These are phyloP conservation scores for Zymoseptoria pseudotritici DNA, from an alignment of 2,329 filamentous ascomycete species.

Conservation along the genomic window DNA sequence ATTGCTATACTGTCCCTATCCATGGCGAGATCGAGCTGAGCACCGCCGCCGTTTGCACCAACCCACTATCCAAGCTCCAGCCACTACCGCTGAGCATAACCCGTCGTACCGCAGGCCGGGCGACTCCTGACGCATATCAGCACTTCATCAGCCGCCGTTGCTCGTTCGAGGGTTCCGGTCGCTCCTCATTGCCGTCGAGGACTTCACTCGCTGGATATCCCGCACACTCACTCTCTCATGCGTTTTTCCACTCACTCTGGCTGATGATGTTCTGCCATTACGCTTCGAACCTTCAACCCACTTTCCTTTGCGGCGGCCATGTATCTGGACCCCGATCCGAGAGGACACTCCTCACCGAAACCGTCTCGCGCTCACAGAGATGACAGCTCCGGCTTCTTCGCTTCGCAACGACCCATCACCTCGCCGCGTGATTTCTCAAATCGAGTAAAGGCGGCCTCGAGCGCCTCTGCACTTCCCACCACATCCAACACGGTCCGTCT, in stretches of 20 bases:
- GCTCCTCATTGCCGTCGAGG: neutral
- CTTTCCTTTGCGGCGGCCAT: constrained; percentile 12
- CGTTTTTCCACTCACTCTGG: constrained; percentile 7
- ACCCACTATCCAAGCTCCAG: neutral
- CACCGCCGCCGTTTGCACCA: neutral
- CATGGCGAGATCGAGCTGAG: neutral
- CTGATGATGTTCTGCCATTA: neutral
- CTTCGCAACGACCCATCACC: constrained; percentile 16
- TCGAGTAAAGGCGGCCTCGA: neutral
- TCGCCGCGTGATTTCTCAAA: constrained; percentile 11
- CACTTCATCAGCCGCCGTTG: constrained; percentile 17
- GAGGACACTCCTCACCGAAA: constrained; percentile 3
- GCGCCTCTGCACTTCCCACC: constrained; percentile 1
- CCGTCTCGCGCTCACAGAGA: constrained; percentile 1
- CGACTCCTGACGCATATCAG: constrained; percentile 16
- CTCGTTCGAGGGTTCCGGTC: neutral
- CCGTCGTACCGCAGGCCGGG: neutral
- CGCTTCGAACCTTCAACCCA: constrained; percentile 9
- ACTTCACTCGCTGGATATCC: neutral
- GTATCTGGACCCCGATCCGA: constrained; percentile 28
- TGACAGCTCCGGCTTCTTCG: constrained; percentile 12
- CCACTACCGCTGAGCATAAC: neutral
- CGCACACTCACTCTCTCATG: constrained; percentile 10
- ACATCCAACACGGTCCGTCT: constrained; percentile 27
- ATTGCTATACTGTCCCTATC: neutral